Evolutionary conservation across 768 basidiomycete species (phyloP).

Genomic region (Boletus reticulatus): DNA sequence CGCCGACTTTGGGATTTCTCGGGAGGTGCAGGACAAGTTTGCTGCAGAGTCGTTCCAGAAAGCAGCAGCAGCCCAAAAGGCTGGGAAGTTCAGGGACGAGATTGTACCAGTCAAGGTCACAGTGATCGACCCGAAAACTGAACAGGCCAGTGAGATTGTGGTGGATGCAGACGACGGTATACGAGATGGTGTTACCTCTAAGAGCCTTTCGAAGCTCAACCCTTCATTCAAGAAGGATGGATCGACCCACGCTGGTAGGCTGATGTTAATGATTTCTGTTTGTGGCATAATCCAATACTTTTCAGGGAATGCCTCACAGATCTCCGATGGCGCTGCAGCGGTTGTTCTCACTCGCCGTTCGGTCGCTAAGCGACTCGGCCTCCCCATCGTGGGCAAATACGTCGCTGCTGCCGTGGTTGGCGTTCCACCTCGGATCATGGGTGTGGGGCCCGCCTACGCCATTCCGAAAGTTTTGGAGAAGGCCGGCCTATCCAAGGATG

Average conservation of each 20-base stretch:
- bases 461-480: conserved; percentile 73
- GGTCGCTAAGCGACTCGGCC: conserved; percentile 74
- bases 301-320: conserved; percentile 78
- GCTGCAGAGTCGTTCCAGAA: conserved; percentile 84
- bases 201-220: conserved; percentile 78
- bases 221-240: conserved; percentile 81
- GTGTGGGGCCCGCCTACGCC: conserved; percentile 87
- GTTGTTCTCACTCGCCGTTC: conserved; percentile 81
- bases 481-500: conserved; percentile 60
- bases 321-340: conserved; percentile 91
- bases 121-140: conserved; percentile 70
- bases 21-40: conserved; percentile 79
- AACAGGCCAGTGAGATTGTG: conserved; percentile 60
- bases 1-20: conserved; percentile 67
- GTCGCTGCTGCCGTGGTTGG: conserved; percentile 68
- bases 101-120: conserved; percentile 79
- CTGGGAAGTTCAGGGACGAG: conserved; percentile 79
- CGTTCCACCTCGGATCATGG: conserved; percentile 87
- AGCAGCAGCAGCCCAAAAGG: conserved; percentile 76
- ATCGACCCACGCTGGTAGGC: conserved; percentile 66
- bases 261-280: not conserved
- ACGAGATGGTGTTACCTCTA: conserved; percentile 77
- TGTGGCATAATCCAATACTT: conserved; percentile 1
- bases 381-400: conserved; percentile 88
- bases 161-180: conserved; percentile 87